Evolutionary conservation across 2,329 filamentous ascomycete genomes (phyloP).

Genomic region (Stagonosporopsis rhizophila): DNA sequence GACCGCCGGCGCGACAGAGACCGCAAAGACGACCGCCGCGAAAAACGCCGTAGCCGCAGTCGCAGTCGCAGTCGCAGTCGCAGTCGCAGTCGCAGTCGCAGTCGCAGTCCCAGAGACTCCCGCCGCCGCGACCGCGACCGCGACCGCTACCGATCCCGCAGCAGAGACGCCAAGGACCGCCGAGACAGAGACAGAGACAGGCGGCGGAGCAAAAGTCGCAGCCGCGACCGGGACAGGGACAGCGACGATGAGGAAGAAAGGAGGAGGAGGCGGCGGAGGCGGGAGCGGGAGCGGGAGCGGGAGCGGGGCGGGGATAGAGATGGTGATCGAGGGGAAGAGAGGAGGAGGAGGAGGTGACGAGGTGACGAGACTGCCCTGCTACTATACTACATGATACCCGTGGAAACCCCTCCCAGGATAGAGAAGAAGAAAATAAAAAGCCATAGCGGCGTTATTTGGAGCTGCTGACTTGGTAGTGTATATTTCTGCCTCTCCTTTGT

Average conservation of each 20-base stretch:
- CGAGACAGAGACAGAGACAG: constrained; percentile 32
- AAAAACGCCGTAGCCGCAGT: constrained; percentile 27
- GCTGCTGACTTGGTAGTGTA: too few species aligned
- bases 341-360: too few species aligned
- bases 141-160: constrained; percentile 35
- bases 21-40: constrained; percentile 30
- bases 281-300: background rate
- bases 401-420: too few species aligned
- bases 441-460: too few species aligned
- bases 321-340: background rate
- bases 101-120: too few species aligned
- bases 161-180: constrained; percentile 31
- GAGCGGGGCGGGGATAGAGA: background rate
- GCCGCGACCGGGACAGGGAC: constrained; percentile 29
- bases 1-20: constrained; percentile 26
- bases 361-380: too few species aligned
- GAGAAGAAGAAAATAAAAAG: too few species aligned
- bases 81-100: too few species aligned
- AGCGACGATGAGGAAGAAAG: background rate
- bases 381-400: too few species aligned
- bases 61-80: too few species aligned
- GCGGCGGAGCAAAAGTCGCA: constrained; percentile 35
- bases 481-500: too few species aligned
- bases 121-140: constrained; percentile 14
- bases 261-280: background rate